phyloP scores from a whole-genome alignment of 192 early-diverging fungal species.

The Radiomyces spectabilis region DNA sequence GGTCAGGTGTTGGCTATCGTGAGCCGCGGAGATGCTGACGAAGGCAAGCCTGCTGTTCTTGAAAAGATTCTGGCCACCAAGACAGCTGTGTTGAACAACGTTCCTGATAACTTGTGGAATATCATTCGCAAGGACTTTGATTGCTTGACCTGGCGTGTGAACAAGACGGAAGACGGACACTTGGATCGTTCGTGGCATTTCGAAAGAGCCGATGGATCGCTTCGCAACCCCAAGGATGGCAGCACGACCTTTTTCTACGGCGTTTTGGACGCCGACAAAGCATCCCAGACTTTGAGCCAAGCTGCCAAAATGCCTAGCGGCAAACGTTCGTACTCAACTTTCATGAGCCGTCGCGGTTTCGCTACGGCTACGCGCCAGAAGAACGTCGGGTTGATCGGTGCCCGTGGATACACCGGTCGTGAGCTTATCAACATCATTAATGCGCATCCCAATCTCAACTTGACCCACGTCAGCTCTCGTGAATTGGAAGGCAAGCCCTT shows the following conservation, averaged over 20 bases:
- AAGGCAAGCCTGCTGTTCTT: constrained; percentile 54
- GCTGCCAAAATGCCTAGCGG: constrained; percentile 31
- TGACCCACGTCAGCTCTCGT: constrained; percentile 88
- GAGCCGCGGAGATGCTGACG: constrained; percentile 32
- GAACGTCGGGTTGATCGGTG: constrained; percentile 90
- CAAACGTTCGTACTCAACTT: constrained; percentile 54
- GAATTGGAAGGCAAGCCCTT: constrained; percentile 87
- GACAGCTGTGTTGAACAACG: constrained; percentile 85
- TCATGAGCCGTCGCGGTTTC: constrained; percentile 51
- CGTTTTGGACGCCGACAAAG: constrained; percentile 69
- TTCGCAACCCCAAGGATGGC: constrained; percentile 51
- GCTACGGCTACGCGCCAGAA: constrained; percentile 32
- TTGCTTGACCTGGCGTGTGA: constrained; percentile 76
- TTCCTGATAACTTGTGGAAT: constrained; percentile 94
- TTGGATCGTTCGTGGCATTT: constrained; percentile 81
- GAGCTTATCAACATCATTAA: constrained; percentile 90
- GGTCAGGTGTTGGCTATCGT: constrained; percentile 91
- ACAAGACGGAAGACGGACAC: constrained; percentile 68
- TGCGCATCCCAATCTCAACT: constrained; percentile 76
- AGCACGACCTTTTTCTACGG: constrained; percentile 93
- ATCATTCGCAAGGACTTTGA: constrained; percentile 79
- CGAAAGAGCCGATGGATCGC: constrained; percentile 87
- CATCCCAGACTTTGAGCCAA: constrained; percentile 59
- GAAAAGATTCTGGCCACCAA: constrained; percentile 90
- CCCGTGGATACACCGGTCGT: constrained; percentile 94